phyloP scores from a whole-genome alignment of 306 rosid species.

The Castanospermum australe region DNA sequence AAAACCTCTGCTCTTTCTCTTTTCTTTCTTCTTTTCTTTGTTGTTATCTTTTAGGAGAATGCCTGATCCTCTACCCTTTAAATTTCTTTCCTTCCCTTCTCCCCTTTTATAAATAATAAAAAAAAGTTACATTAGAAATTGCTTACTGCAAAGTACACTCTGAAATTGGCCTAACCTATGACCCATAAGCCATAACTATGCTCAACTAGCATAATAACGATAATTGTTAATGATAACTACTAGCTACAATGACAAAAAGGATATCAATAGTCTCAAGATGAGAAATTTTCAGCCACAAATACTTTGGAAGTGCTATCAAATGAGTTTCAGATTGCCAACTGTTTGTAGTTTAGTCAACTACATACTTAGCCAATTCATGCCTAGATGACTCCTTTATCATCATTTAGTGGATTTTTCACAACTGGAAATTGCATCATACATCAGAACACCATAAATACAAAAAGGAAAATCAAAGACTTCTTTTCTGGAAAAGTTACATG shows the following conservation, averaged over 20 bases:
- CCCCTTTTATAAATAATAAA: too few species aligned
- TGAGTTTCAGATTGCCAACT: slow-evolving; percentile 1
- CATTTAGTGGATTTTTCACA: background rate
- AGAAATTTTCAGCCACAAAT: background rate
- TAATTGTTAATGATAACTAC: background rate
- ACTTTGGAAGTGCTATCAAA: background rate
- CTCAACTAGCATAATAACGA: background rate
- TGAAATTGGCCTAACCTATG: background rate
- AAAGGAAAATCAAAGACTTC: background rate
- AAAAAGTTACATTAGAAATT: background rate
- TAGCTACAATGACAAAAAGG: background rate
- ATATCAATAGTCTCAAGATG: background rate
- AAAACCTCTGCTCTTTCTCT: background rate
- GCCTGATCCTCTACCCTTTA: background rate
- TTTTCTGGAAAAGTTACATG: slow-evolving; percentile 9
- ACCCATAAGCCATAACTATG: background rate
- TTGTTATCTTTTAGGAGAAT: background rate
- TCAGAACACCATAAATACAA: slow-evolving; percentile 1
- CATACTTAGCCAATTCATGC: background rate
- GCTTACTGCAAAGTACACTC: background rate
- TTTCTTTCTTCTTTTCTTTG: background rate
- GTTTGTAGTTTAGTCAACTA: background rate
- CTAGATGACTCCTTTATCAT: slow-evolving; percentile 16
- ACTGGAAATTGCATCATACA: slow-evolving; percentile 7
- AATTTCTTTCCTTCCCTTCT: background rate